These are phyloP conservation scores for Gautieria morchelliformis DNA, from an alignment of 768 basidiomycete genomes.

Conservation along the genomic window DNA sequence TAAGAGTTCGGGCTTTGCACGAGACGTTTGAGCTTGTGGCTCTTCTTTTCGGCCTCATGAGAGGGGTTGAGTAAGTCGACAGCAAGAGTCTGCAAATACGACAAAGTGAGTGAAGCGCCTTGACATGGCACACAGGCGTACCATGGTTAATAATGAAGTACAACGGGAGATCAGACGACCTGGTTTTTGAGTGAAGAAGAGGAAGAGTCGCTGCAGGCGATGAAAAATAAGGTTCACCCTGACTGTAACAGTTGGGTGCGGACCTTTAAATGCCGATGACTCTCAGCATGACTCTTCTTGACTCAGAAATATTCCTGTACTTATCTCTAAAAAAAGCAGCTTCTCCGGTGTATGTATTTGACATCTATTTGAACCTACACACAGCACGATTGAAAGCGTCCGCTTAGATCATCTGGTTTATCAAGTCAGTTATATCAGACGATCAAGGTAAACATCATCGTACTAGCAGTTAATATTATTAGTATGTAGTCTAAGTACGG, in stretches of 20 bases:
- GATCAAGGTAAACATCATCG: no score
- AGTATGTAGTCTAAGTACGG: no score
- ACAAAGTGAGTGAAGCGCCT: not conserved
- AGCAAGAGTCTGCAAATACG: slow-evolving; percentile 69
- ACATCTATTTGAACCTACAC: no score
- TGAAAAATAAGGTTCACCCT: not conserved
- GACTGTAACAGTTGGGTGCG: slow-evolving; percentile 5
- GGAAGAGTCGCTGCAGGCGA: not conserved
- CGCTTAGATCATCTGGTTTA: no score
- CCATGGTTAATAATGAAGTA: slow-evolving; percentile 1
- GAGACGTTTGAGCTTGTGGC: slow-evolving; percentile 99
- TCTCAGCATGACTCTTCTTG: no score
- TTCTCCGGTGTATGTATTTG: no score
- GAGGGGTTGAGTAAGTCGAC: slow-evolving; percentile 97
- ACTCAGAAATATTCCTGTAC: no score
- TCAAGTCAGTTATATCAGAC: no score
- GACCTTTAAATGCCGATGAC: slow-evolving; percentile 1
- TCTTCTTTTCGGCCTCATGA: slow-evolving; percentile 71
- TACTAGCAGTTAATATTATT: no score
- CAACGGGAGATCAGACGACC: not conserved
- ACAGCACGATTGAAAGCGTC: no score
- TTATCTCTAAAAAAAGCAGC: no score
- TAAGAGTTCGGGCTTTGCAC: slow-evolving; percentile 98
- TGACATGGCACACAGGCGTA: not conserved
- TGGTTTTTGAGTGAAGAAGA: not conserved